Evolutionary conservation across 768 basidiomycete genomes (phyloP).

Genomic region (Tylopilus sp.): DNA sequence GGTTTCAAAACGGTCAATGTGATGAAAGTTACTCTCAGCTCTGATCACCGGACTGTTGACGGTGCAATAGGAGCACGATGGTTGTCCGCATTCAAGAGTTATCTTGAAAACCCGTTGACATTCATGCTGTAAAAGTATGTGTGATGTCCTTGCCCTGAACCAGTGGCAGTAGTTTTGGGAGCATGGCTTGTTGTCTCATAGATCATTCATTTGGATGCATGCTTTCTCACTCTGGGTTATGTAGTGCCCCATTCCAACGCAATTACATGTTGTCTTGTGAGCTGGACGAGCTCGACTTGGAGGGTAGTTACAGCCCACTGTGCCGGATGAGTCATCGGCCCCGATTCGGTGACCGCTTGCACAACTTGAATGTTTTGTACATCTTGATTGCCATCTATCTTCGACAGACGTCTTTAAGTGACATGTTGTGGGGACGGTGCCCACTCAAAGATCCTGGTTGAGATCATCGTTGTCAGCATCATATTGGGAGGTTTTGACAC

Average conservation of each 20-base stretch:
- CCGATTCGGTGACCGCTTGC: too few relatives aligned
- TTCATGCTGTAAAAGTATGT: constrained; percentile 76
- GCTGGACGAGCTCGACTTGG: too few relatives aligned
- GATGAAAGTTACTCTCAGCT: constrained; percentile 95
- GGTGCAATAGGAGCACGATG: constrained; percentile 94
- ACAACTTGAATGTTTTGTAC: too few relatives aligned
- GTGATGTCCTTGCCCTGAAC: not conserved
- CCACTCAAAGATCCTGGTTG: constrained; percentile 35
- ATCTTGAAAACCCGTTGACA: constrained; percentile 93
- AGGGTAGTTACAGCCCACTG: too few relatives aligned
- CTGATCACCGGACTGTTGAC: constrained; percentile 94
- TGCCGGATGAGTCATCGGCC: too few relatives aligned
- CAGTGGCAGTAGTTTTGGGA: not conserved
- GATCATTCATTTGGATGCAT: constrained; percentile 19
- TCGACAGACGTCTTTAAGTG: constrained; percentile 16
- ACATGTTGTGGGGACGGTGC: constrained; percentile 12
- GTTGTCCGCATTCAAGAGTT: constrained; percentile 91
- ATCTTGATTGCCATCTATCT: constrained; percentile 14
- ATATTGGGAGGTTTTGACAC: constrained; percentile 10
- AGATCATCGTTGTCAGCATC: constrained; percentile 14
- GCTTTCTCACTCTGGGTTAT: constrained; percentile 6
- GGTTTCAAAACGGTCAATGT: constrained; percentile 90
- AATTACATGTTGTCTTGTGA: constrained; percentile 9
- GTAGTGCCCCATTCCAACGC: constrained; percentile 2
- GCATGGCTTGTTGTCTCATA: constrained; percentile 15